Base-by-base conservation (phyloP, 148 eudicot genomes). In the Arbutus unedo region DNA sequence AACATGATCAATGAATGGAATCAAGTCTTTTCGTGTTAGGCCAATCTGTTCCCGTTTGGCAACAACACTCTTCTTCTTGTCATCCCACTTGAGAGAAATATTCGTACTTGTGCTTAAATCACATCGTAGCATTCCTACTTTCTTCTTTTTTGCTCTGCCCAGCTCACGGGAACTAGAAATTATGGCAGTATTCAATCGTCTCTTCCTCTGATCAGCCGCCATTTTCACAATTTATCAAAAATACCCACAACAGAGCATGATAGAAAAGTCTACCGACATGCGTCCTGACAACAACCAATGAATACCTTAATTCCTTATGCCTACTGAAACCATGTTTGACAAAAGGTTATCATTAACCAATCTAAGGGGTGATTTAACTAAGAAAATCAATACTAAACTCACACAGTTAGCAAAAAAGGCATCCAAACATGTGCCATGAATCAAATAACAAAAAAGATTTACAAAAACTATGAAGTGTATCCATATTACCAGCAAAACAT, bases 131-230 rank as follows among this genome's bases (percentile, higher is more conserved):
- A 83, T 79, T 81, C 83, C 85, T 62, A 81, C 47, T 76, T 90
- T 93, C 88, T 91, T 92, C 89, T 85, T 91, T 80, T 93, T 95
- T 7, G 82, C 87, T 82, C 84, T 85, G 78, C 85, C 68, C 62
- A 86, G 85, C 77, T 90, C 92, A 82, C 84, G 86, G 59, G 81
- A 83, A 38, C 88, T 87, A 82, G 84, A 79, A 80, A 82, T 60
- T 79, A 76, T 84, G 85, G 84, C 76, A 78, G 85, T 67, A 82
- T 67, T 91, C 71, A 87, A 83, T 53, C 93, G 91, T 77, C 90
- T 90, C 85, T 91, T 94, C 78, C 94, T 88, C 84, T 96, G 95
- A 90, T 93, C 98, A 88, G 95, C 94, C 43, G 93, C 95, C 99
- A 96, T 96, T 83, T 50, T 51, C 80, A 83, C 78, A 74, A 83